These are phyloP conservation scores for Capsella rubella DNA, from an alignment of 441 rosid genomes.

Conservation along the genomic window DNA sequence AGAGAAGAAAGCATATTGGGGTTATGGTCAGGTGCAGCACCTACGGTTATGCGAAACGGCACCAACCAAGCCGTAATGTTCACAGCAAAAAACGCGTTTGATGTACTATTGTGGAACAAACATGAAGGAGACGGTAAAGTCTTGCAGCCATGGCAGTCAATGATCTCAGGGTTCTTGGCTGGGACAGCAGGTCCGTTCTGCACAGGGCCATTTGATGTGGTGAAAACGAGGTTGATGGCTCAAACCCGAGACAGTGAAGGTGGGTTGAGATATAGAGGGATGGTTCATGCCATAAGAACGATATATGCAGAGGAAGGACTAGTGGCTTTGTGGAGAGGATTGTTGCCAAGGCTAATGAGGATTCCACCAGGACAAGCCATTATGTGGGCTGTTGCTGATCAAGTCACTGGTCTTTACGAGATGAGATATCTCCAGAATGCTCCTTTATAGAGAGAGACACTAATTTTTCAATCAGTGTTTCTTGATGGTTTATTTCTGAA, in stretches of 20 bases:
- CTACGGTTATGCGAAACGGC: conserved; percentile 96
- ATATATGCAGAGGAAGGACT: conserved; percentile 88
- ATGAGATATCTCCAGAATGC: conserved; percentile 53
- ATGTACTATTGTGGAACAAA: conserved; percentile 85
- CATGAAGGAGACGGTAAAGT: conserved; percentile 91
- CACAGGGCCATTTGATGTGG: conserved; percentile 97
- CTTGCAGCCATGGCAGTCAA: conserved; percentile 93
- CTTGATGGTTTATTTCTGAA: conserved; percentile 11
- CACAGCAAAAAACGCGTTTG: conserved; percentile 87
- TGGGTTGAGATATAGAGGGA: conserved; percentile 77
- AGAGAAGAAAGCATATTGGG: conserved; percentile 84
- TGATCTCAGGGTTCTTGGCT: conserved; percentile 95
- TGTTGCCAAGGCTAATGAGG: conserved; percentile 95
- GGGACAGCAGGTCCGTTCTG: conserved; percentile 94
- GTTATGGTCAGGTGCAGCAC: conserved; percentile 95
- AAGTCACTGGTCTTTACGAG: conserved; percentile 73
- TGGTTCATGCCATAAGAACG: conserved; percentile 87
- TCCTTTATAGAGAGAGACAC: conserved; percentile 45
- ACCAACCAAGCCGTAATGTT: conserved; percentile 98
- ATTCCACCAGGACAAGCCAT: conserved; percentile 89
- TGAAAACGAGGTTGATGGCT: conserved; percentile 95
- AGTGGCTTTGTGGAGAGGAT: conserved; percentile 86
- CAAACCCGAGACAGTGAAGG: conserved; percentile 69
- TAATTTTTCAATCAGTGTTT: not conserved
- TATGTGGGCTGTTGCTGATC: conserved; percentile 91